Evolutionary conservation across 768 basidiomycete species (phyloP), one percentile per base, ranked within the genome.

Genomic region (Imleria badia): DNA sequence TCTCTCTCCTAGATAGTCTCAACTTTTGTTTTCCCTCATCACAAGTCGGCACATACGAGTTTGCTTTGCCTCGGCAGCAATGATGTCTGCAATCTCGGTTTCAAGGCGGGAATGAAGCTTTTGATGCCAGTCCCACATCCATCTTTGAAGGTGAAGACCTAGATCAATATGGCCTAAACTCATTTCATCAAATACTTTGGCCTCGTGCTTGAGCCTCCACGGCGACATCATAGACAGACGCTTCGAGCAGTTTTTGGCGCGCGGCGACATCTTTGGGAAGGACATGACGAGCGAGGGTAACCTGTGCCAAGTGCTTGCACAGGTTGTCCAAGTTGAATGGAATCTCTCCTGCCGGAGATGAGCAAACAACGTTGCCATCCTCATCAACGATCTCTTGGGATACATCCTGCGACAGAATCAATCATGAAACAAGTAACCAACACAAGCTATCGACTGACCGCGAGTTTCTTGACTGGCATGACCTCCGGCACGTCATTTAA

Each of bases 71-170:
- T 82, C 83, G 9, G 72, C 59, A 14, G 64, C 56, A 2, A 71
- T 52, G 17, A 89, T 77, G 10, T 71, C 72, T 13, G 69, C 64
- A 20, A 88, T 79, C 59, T 86, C 85, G 1, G 69, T 64, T 48
- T 76, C 73, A 5, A 89, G 69, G 6, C 82, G 75, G 5, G 44
- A 66, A 30, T 75, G 69, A n/a, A 94, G 76, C 57, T 79, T 78
- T 15, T 71, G 62, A 62, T 93, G 87, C 93, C 93, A 96, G 7
- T 81, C 74, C 87, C 88, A 92, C 89, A 96, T 91, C 88, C 87
- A 89, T 38, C 72, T 69, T 59, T 85, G 84, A 23, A 95, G 73
- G 59, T 83, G 75, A 48, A 84, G 71, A 9, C 73, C 71, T 19
- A 71, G 71, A 54, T 73, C 76, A 29, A 74, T 70, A 54, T 73